Conservation (phyloP, 1,284 basidiomycete genomes). For the Athelia psychrophila region DNA sequence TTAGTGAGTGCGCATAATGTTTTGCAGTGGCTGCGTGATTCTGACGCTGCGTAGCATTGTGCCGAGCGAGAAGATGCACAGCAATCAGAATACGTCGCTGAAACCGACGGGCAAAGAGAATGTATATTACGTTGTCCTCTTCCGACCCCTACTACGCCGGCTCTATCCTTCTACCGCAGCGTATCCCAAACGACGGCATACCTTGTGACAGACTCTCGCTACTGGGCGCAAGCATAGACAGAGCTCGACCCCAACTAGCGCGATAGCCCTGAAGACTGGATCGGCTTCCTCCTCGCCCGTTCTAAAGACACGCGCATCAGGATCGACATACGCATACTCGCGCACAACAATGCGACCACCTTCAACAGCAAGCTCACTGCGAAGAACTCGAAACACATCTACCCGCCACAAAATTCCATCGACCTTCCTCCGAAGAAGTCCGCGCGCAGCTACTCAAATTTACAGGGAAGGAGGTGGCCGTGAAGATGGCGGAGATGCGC, state of each 20-base stretch:
- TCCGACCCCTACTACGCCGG: slow-evolving; percentile 4
- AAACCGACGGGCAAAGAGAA: slow-evolving; percentile 77
- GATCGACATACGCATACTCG: slow-evolving; percentile 86
- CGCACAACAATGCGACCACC: slow-evolving; percentile 66
- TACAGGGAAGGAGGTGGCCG: slow-evolving; percentile 61
- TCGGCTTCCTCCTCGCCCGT: slow-evolving; percentile 68
- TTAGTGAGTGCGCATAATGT: slow-evolving; percentile 67
- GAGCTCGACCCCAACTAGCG: slow-evolving; percentile 66
- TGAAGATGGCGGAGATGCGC: slow-evolving; percentile 57
- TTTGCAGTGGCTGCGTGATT: slow-evolving; percentile 8
- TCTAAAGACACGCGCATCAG: slow-evolving; percentile 66
- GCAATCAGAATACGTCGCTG: slow-evolving; percentile 83
- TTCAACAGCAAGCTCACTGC: slow-evolving; percentile 54
- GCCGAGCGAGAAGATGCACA: slow-evolving; percentile 88
- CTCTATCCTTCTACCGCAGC: slow-evolving; percentile 44
- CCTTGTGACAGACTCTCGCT: slow-evolving; percentile 85
- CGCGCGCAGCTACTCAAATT: slow-evolving; percentile 75
- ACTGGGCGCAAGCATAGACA: slow-evolving; percentile 82
- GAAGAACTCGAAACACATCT: slow-evolving; percentile 60
- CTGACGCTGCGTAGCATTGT: slow-evolving; percentile 46
- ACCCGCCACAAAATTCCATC: slow-evolving; percentile 79
- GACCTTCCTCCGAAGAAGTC: slow-evolving; percentile 85
- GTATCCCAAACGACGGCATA: slow-evolving; percentile 66
- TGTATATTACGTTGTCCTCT: slow-evolving; percentile 63
- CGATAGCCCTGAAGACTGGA: slow-evolving; percentile 69